Percentiles rank a stretch among this genome's conserved stretches.
These are phyloP conservation scores for Durio zibethinus DNA, from an alignment of 345 rosid species.

Conservation along the genomic window DNA sequence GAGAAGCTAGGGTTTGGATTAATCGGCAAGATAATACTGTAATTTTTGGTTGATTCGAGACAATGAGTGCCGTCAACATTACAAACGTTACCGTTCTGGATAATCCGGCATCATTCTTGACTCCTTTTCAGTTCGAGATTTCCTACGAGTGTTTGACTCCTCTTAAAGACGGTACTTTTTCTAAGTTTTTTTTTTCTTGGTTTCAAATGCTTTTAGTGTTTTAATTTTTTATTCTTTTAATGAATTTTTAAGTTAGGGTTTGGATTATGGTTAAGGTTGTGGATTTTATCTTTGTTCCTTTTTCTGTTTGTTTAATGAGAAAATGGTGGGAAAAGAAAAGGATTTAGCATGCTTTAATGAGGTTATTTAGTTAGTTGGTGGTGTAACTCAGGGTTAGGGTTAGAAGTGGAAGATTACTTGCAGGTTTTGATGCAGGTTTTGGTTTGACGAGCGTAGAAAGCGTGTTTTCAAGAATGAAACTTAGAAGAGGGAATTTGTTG, in stretches of 20 bases:
- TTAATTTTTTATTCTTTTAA: not conserved
- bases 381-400: not conserved
- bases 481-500: not conserved
- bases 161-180: constrained; percentile 77
- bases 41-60: constrained; percentile 13
- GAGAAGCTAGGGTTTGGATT: constrained; percentile 27
- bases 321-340: not conserved
- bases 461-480: not conserved
- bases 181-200: not conserved
- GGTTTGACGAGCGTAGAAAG: not conserved
- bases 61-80: constrained; percentile 88
- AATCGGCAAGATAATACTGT: not conserved
- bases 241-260: not conserved
- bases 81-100: constrained; percentile 89
- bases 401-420: not conserved
- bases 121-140: constrained; percentile 95
- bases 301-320: not conserved
- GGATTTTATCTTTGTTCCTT: not conserved
- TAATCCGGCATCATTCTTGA: constrained; percentile 80
- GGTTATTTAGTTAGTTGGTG: not conserved
- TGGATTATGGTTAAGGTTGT: not conserved
- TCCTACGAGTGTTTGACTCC: constrained; percentile 95
- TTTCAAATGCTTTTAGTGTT: not conserved
- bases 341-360: not conserved
- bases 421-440: not conserved